Percentiles rank a stretch among this genome's conserved stretches.
Evolutionary conservation across 331 rosid genomes (phyloP).

Genomic region (Quercus phellos): DNA sequence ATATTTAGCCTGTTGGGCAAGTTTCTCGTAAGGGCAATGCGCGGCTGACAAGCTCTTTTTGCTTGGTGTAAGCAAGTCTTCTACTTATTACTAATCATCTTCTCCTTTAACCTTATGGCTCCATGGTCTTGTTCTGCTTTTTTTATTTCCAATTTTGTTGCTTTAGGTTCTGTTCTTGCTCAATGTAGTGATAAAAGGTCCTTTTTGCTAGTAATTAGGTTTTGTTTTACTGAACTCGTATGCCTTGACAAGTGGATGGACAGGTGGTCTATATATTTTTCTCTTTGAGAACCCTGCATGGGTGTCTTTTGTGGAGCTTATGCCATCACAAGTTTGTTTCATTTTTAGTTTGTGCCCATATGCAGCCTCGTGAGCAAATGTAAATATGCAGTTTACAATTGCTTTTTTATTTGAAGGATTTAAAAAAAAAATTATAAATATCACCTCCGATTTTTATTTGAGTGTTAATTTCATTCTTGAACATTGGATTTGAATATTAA

Average conservation of each 20-base stretch:
- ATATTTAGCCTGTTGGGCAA: slow-evolving; percentile 1
- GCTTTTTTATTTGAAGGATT: too few species aligned
- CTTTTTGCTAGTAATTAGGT: slow-evolving; percentile 17
- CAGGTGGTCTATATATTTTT: not conserved
- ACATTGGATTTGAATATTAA: too few species aligned
- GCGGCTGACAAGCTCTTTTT: slow-evolving; percentile 2
- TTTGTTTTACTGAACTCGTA: slow-evolving; percentile 9
- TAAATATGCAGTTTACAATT: too few species aligned
- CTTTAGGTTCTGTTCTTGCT: not conserved
- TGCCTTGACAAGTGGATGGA: slow-evolving; percentile 13
- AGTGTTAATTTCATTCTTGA: too few species aligned
- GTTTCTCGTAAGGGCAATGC: not conserved
- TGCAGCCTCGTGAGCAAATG: too few species aligned
- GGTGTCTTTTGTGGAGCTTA: slow-evolving; percentile 25
- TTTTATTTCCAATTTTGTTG: not conserved
- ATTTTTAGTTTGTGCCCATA: not conserved
- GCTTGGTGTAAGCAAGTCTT: not conserved
- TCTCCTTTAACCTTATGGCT: not conserved
- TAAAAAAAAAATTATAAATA: too few species aligned
- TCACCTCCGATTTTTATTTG: too few species aligned
- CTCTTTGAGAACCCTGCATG: not conserved
- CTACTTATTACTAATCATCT: not conserved
- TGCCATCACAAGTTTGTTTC: slow-evolving; percentile 13
- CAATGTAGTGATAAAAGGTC: not conserved
- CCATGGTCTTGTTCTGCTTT: not conserved